Evolutionary conservation across 768 basidiomycete species (phyloP), one percentile per base, ranked within the genome.

Genomic region (Candolleomyces eurysporus): DNA sequence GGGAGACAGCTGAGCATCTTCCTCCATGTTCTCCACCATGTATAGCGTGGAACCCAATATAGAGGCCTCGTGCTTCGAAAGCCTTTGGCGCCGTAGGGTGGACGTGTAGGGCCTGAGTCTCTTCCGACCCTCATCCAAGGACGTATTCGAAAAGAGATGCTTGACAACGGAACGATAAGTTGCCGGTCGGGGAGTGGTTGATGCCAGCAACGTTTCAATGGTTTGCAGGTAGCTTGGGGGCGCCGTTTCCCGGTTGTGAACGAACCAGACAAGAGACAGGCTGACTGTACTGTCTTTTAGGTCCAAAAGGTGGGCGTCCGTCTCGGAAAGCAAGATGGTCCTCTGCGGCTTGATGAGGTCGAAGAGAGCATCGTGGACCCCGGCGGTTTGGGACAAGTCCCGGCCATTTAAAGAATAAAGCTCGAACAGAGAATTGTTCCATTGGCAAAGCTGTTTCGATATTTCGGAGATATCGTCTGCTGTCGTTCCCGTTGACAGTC

Each of bases 1-100:
- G 22, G 17, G 10, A 60, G 63, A 10, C 70, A 55, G 9, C 66
- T 36, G 13, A 57, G 60, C 48, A 32, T 70, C 70, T 52, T 50
- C 60, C 46, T 73, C 59, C 31, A 66, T 66, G 46, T 70, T 67
- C 61, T 86, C 84, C 57, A 84, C 72, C 60, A 80, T 74, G 43
- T 71, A 74, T 22, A 85, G 79, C 5, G 79, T 78, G 58, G 81
- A 82, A 16, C 78, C 75, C 79, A 82, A 86, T 22, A 86, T 65
- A 9, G 82, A 82, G 9, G 83, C 82, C 57, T 84, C 82, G 17
- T 83, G 73, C 7, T 64, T 71, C 7, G 75, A 72, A 16, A 84
- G 66, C 19, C 68, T 68, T 46, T 75, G 71, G 0, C 67, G 68
- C 19, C 71, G 68, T 16, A 86, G 67, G 11, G 67, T 58, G 3